Conservation (phyloP, 257 asterid genomes). For the Gentiana straminea region DNA sequence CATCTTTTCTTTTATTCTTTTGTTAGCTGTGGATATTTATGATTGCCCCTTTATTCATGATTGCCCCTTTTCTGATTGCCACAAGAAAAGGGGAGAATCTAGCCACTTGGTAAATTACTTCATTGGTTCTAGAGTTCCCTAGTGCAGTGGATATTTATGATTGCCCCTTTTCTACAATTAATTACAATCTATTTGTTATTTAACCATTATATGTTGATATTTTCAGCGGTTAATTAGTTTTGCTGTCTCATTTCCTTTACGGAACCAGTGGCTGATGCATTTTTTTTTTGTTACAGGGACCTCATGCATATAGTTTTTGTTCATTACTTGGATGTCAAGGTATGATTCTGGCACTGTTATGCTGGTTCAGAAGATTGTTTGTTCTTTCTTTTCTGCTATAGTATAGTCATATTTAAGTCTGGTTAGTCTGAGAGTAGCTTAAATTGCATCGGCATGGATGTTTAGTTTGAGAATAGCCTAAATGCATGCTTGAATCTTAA, state of each 20-base stretch:
- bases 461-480: too few species aligned
- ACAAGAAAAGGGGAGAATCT: too few species aligned
- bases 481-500: too few species aligned
- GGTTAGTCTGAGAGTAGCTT: too few species aligned
- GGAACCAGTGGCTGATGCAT: slow-evolving; percentile 1
- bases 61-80: too few species aligned
- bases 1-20: too few species aligned
- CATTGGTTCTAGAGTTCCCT: background rate
- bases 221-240: background rate
- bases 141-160: background rate
- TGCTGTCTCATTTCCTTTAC: background rate
- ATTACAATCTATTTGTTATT: background rate
- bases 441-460: too few species aligned
- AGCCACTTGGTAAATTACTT: background rate
- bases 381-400: too few species aligned
- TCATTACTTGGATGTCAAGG: slow-evolving; percentile 96
- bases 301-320: slow-evolving; percentile 88
- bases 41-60: too few species aligned
- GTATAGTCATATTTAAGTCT: too few species aligned
- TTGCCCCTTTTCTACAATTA: background rate
- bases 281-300: slow-evolving; percentile 48
- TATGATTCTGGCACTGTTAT: slow-evolving; percentile 25
- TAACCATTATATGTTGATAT: too few species aligned
- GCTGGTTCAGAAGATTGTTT: background rate
- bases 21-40: too few species aligned